Percentiles rank a stretch among this genome's conserved stretches.
These are phyloP conservation scores for Chrysoporthe deuterocubensis DNA, from an alignment of 2,329 filamentous ascomycete genomes.

Conservation along the genomic window DNA sequence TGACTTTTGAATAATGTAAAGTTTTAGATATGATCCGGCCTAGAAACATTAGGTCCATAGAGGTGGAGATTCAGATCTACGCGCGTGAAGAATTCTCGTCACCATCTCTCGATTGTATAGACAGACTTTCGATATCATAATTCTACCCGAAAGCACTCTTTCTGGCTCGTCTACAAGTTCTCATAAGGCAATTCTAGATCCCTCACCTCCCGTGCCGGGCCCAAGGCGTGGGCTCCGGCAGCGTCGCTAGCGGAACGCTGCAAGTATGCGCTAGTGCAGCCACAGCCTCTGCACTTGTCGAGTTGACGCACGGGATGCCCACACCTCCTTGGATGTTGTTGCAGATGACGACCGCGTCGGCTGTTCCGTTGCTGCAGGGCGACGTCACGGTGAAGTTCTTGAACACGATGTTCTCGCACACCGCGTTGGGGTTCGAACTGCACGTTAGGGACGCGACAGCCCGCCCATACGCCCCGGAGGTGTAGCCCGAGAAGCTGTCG, in stretches of 20 bases:
- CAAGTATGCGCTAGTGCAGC: slow-evolving; percentile 40
- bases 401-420: slow-evolving; percentile 60
- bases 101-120: neutral
- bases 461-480: slow-evolving; percentile 58
- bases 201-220: neutral
- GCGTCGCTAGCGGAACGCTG: slow-evolving; percentile 36
- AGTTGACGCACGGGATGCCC: slow-evolving; percentile 41
- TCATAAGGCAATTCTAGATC: neutral
- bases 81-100: neutral
- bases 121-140: neutral
- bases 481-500: slow-evolving; percentile 61
- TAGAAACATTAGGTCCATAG: neutral
- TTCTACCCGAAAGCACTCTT: neutral
- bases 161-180: neutral
- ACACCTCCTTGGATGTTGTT: slow-evolving; percentile 48
- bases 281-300: slow-evolving; percentile 39
- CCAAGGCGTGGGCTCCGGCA: slow-evolving; percentile 24
- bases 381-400: slow-evolving; percentile 58
- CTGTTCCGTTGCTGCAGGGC: slow-evolving; percentile 43
- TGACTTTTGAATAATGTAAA: neutral
- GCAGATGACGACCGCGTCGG: slow-evolving; percentile 51
- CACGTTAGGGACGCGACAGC: slow-evolving; percentile 60
- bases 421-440: slow-evolving; percentile 54
- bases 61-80: neutral
- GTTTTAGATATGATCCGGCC: neutral